Evolutionary conservation across 2,329 filamentous ascomycete genomes (phyloP), one percentile per base, ranked within the genome.

Genomic region (Raffaelea deltoideospora): DNA sequence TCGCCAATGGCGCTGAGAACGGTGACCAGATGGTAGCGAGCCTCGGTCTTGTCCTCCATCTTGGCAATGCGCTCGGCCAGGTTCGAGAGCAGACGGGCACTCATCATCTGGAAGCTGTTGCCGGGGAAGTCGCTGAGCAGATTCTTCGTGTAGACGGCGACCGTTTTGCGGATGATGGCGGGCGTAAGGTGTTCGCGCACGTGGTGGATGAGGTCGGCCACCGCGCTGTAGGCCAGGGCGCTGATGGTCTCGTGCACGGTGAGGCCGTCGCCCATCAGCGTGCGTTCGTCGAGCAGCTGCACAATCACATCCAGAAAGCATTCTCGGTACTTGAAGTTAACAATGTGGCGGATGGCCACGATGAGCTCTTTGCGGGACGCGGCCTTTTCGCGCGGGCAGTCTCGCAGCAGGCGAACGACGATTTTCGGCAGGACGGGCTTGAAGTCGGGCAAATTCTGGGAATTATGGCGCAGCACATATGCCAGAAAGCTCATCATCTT

Each of bases 31-130:
- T 94, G 94, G 54, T 96, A 87, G 6, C 92, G 78, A 19, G 90
- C 90, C 54, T 98, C 88, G 31, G 80, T 76, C 60, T 96, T 98
- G 53, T 94, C 84, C 17, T 81, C 79, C 48, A 98, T 71, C 55
- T 88, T 93, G 1, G 87, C 84, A 51, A 98, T 99, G 54, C 85
- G 93, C 50, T 98, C 92, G 0, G 88, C 90, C 85, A 99, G 92
- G 54, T 98, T 99, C 11, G 98, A 65, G 1, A 99, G 65, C 3
- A 99, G 65, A 56, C 96, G 98, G 0, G 90, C 92, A 49, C 90
- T 96, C 90, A 99, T 99, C 0, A 90, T 98, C 57, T 98, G 92
- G 53, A 98, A 98, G 56, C 88, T 98, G 0, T 92, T 96, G 9
- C 92, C 92, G 0, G 90, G 92, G 44, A 94, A 94, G 44, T 84